phyloP scores from a whole-genome alignment of 2,329 filamentous ascomycete species.

The Biscogniauxia sp. region DNA sequence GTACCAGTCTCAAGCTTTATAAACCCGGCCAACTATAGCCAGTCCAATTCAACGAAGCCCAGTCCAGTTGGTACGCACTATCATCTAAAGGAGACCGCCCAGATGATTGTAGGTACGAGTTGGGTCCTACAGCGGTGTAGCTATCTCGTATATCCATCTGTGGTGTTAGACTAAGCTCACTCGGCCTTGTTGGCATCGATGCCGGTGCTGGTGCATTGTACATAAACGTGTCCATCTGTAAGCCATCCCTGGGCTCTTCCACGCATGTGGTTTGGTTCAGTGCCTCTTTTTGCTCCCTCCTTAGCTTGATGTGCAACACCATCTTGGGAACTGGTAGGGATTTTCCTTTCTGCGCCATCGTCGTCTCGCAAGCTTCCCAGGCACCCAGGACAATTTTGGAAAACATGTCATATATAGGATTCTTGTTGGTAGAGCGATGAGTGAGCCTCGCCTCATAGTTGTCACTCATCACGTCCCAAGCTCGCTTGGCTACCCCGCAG shows the following conservation, averaged over 20 bases:
- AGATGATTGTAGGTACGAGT: not conserved
- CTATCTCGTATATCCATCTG: not conserved
- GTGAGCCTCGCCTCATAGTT: constrained; percentile 40
- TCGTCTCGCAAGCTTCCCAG: constrained; percentile 5
- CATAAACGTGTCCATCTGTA: not conserved
- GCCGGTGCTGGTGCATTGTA: not conserved
- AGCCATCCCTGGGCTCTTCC: not conserved
- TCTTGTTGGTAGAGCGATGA: not conserved
- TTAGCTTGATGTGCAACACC: not conserved
- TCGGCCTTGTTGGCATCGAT: not conserved
- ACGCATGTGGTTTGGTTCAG: not conserved
- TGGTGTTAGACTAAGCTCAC: not conserved
- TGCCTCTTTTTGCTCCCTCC: not conserved
- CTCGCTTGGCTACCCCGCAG: constrained; percentile 29
- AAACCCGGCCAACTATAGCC: not conserved
- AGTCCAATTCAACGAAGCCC: not conserved
- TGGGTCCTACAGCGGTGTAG: not conserved
- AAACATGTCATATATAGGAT: constrained; percentile 3
- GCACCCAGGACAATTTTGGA: not conserved
- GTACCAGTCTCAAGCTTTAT: not conserved
- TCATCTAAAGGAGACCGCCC: not conserved
- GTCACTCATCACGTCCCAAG: constrained; percentile 45
- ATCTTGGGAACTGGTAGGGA: not conserved
- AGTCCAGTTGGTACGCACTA: constrained; percentile 1
- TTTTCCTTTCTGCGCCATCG: not conserved